Conservation (phyloP, 768 basidiomycete genomes). For the Trametes maxima region DNA sequence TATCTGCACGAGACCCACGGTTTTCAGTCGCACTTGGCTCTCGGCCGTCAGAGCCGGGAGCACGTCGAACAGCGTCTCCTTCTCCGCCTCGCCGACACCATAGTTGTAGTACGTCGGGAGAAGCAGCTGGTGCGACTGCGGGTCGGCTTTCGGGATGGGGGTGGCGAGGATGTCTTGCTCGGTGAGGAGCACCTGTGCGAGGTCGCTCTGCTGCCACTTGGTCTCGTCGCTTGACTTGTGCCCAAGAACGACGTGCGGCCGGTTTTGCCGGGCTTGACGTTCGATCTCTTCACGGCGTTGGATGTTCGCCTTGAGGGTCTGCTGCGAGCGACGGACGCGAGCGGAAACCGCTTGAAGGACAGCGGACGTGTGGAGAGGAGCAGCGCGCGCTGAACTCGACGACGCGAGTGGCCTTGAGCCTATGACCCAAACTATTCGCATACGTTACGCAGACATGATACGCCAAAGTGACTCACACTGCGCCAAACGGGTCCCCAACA, state of each 20-base stretch:
- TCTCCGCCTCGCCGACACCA: constrained; percentile 63
- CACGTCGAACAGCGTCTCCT: constrained; percentile 64
- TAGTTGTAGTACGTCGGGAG: constrained; percentile 61
- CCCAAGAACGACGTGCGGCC: constrained; percentile 76
- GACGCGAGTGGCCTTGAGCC: constrained; percentile 46
- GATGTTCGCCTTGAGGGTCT: constrained; percentile 46
- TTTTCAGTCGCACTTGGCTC: constrained; percentile 17
- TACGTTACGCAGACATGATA: too few relatives aligned
- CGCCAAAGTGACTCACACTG: constrained; percentile 35
- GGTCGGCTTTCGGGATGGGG: constrained; percentile 14
- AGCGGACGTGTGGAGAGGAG: constrained; percentile 52
- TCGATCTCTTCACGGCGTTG: constrained; percentile 47
- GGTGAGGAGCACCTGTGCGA: constrained; percentile 64
- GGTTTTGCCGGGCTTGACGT: constrained; percentile 41
- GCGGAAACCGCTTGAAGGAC: constrained; percentile 34
- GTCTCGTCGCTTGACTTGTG: constrained; percentile 61
- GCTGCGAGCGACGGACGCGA: constrained; percentile 40
- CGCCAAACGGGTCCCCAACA: constrained; percentile 29
- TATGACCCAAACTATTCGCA: constrained; percentile 14
- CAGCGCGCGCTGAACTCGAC: constrained; percentile 36
- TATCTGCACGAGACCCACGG: neutral
- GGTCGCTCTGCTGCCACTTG: constrained; percentile 69
- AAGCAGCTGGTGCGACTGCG: constrained; percentile 40
- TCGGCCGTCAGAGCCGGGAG: constrained; percentile 58
- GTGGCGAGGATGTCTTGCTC: constrained; percentile 38